phyloP scores from a whole-genome alignment of 2,329 filamentous ascomycete species.

The Metarhizium brunneum region DNA sequence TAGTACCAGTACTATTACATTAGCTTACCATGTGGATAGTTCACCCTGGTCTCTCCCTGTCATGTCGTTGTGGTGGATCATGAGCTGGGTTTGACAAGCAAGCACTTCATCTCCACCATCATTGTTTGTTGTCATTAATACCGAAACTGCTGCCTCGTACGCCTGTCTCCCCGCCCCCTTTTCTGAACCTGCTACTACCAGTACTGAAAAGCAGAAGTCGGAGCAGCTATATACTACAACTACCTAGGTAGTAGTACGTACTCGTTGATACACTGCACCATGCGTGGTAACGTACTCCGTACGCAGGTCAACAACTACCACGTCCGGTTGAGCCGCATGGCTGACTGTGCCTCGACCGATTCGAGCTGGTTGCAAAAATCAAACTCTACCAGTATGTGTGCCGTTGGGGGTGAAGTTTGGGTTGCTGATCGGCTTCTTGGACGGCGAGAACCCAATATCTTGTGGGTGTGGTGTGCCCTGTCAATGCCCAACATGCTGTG shows the following conservation, averaged over 20 bases:
- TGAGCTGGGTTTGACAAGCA: slow-evolving; percentile 1
- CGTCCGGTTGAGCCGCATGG: not conserved
- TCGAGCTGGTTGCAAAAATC: not conserved
- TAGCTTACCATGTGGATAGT: not conserved
- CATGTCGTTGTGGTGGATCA: not conserved
- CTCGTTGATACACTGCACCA: too few relatives aligned
- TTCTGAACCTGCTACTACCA: not conserved
- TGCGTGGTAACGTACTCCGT: too few relatives aligned
- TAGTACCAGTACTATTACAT: not conserved
- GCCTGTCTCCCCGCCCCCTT: not conserved
- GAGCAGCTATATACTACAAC: too few relatives aligned
- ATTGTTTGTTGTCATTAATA: not conserved
- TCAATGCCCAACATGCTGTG: slow-evolving; percentile 3
- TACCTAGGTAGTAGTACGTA: too few relatives aligned
- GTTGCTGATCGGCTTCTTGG: not conserved
- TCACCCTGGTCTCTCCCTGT: not conserved
- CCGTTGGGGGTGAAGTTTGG: not conserved
- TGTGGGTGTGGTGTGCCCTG: not conserved
- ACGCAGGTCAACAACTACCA: too few relatives aligned
- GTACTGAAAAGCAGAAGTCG: not conserved
- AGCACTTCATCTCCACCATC: not conserved
- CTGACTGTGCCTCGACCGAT: not conserved
- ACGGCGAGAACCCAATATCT: not conserved
- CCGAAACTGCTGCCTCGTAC: not conserved
- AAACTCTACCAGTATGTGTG: not conserved